phyloP scores from a whole-genome alignment of 257 asterid species.

The Pogostemon cablin region DNA sequence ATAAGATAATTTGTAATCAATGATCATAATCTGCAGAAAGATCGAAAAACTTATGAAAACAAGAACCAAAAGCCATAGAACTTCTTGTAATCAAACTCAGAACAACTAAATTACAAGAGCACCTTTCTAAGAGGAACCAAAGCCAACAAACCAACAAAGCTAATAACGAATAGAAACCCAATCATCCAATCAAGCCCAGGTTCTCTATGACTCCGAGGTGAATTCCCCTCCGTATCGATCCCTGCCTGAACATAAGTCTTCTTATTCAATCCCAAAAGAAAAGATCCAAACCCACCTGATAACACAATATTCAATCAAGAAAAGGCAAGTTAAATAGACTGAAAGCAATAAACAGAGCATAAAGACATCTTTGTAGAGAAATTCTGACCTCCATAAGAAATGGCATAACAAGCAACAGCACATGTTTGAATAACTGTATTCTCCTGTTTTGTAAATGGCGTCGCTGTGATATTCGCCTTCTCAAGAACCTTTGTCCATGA shows the following conservation, averaged over 20 bases:
- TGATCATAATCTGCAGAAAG: slow-evolving; percentile 55
- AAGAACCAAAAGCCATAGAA: background rate
- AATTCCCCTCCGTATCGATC: slow-evolving; percentile 58
- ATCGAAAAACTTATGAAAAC: background rate
- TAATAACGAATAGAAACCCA: slow-evolving; percentile 61
- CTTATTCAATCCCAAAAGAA: slow-evolving; percentile 60
- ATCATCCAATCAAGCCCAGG: slow-evolving; percentile 75
- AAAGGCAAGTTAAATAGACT: background rate
- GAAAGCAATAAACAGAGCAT: slow-evolving; percentile 5
- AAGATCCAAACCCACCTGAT: slow-evolving; percentile 75
- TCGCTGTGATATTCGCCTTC: slow-evolving; percentile 51
- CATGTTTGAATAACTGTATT: slow-evolving; percentile 84
- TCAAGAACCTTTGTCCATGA: slow-evolving; percentile 76
- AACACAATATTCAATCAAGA: slow-evolving; percentile 27
- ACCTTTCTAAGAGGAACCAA: slow-evolving; percentile 80
- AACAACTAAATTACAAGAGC: background rate
- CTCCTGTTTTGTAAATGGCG: slow-evolving; percentile 81
- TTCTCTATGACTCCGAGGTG: slow-evolving; percentile 53
- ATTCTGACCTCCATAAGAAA: slow-evolving; percentile 70
- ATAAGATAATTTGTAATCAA: slow-evolving; percentile 58
- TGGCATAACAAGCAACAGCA: slow-evolving; percentile 88
- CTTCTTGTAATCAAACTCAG: background rate
- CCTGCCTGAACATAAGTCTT: slow-evolving; percentile 66
- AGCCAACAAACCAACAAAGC: slow-evolving; percentile 70
- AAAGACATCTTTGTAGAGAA: background rate